Base-by-base conservation (phyloP, 1,284 basidiomycete genomes). In the Rhodofomes roseus region DNA sequence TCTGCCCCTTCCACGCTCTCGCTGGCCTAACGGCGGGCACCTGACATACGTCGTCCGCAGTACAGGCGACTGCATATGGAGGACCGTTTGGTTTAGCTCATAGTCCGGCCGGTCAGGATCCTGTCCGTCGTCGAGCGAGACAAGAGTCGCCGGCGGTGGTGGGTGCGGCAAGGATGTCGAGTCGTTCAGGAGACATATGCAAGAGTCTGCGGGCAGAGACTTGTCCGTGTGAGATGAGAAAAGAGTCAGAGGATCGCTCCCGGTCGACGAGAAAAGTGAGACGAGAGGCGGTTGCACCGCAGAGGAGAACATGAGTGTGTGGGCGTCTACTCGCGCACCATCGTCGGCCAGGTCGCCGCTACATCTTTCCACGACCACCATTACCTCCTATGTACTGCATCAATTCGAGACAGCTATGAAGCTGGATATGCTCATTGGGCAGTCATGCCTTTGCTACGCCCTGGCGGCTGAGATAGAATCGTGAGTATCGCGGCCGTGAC, bases 1-100 rank as follows among this genome's bases (percentile, higher is more conserved):
- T 20, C 41, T 27, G n/a, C 16, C 27, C 61, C 59, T 39, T 9
- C 25, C 52, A 18, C 22, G 54, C 8, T 51, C 40, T 1, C 39
- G 40, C 23, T 27, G 27, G 4, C 22, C 22, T 8, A 36, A 11
- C 25, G 78, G 77, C 46, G 82, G 91, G 70, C 79, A 86, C 25
- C 83, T 84, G 55, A 94, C 85, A 68, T 81, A 94, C 0, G 92
- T 91, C 36, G 78, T 83, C 36, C 75, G 78, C 34, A 92, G 70
- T 1, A 84, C 84, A 8, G 91, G 90, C 2, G 90, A 92, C 68
- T 94, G 92, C 48, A 95, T 82, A 65, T 95, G 92, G n/a, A 95
- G 77, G 0, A 93, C 91, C 0, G 83, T 84, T 66, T 90, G 87
- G 68, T 80, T 69, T n/a, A 86, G 70, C 61, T 75, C 58, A 66